Evolutionary conservation across 768 basidiomycete species (phyloP).

Genomic region (Lactarius pseudohatsudake): DNA sequence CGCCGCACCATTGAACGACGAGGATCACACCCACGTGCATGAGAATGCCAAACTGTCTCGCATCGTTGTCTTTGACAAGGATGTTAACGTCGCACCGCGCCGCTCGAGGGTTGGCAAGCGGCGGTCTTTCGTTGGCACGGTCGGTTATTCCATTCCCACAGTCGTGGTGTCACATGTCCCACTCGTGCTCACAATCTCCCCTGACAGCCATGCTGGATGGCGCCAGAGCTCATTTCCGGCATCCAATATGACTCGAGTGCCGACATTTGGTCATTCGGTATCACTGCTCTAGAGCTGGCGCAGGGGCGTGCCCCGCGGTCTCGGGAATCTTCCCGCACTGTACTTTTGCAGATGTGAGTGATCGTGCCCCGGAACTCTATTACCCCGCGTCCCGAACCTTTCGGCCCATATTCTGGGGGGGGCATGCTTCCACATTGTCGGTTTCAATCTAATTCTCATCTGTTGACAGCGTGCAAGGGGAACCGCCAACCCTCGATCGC

Average conservation of each 20-base stretch:
- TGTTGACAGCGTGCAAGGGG: conserved; percentile 64
- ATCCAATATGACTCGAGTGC: conserved; percentile 81
- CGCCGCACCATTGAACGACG: conserved; percentile 78
- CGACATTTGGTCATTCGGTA: conserved; percentile 96
- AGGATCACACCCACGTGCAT: conserved; percentile 40
- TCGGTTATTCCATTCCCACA: conserved; percentile 37
- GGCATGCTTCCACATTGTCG: neutral
- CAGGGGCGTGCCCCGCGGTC: conserved; percentile 87
- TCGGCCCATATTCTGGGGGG: neutral
- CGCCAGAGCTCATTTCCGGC: conserved; percentile 88
- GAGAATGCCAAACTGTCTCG: conserved; percentile 28
- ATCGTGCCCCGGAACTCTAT: conserved; percentile 2
- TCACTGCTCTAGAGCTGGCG: conserved; percentile 88
- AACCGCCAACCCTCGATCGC: conserved; percentile 74
- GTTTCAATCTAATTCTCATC: conserved; percentile 4
- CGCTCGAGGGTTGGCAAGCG: conserved; percentile 67
- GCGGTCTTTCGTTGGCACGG: conserved; percentile 91
- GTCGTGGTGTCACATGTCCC: neutral
- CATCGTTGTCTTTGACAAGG: conserved; percentile 38
- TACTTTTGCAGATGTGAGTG: conserved; percentile 71
- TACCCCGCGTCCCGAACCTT: neutral
- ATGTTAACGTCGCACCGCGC: conserved; percentile 14
- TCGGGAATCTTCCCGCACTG: conserved; percentile 67
- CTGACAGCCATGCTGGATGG: conserved; percentile 89
- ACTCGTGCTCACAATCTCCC: neutral